Conservation (phyloP, 208 protist species). For the Leishmania tarentolae region DNA sequence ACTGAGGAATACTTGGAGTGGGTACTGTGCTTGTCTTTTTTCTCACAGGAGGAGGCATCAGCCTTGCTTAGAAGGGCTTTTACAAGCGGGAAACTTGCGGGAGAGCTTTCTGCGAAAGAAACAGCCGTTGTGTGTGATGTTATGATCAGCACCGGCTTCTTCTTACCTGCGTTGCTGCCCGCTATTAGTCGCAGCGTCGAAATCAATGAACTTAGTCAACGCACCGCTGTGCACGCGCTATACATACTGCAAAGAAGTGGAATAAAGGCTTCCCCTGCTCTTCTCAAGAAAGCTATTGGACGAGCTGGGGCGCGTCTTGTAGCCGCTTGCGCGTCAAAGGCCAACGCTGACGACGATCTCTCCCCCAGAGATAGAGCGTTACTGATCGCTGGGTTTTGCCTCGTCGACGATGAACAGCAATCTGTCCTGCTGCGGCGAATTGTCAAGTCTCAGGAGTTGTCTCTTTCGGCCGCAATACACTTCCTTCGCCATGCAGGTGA, state of each 20-base stretch:
- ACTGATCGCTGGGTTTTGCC: slow-evolving; percentile 18
- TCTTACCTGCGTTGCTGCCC: neutral
- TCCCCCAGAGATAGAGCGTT: slow-evolving; percentile 2
- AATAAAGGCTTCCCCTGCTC: slow-evolving; percentile 5
- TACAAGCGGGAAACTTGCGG: neutral
- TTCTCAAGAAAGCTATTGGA: slow-evolving; percentile 18
- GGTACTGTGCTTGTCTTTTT: slow-evolving; percentile 29
- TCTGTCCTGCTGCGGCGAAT: slow-evolving; percentile 3
- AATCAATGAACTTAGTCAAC: slow-evolving; percentile 10
- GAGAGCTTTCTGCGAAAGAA: neutral
- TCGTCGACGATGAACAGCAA: slow-evolving; percentile 23
- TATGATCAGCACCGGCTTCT: slow-evolving; percentile 12
- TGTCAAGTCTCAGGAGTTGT: slow-evolving; percentile 8
- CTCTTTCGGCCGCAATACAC: slow-evolving; percentile 6
- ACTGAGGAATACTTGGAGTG: slow-evolving; percentile 11
- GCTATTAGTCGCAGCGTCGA: slow-evolving; percentile 1
- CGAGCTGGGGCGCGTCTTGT: slow-evolving; percentile 12
- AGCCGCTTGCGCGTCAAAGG: slow-evolving; percentile 4
- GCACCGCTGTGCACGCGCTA: slow-evolving; percentile 13
- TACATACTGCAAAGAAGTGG: slow-evolving; percentile 14
- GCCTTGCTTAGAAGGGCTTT: neutral
- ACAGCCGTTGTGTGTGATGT: slow-evolving; percentile 14
- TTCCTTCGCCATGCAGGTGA: slow-evolving; percentile 10
- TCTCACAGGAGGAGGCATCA: slow-evolving; percentile 7
- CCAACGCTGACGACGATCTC: neutral